Base-by-base conservation (phyloP, 257 asterid species). In the Solanum virginianum region DNA sequence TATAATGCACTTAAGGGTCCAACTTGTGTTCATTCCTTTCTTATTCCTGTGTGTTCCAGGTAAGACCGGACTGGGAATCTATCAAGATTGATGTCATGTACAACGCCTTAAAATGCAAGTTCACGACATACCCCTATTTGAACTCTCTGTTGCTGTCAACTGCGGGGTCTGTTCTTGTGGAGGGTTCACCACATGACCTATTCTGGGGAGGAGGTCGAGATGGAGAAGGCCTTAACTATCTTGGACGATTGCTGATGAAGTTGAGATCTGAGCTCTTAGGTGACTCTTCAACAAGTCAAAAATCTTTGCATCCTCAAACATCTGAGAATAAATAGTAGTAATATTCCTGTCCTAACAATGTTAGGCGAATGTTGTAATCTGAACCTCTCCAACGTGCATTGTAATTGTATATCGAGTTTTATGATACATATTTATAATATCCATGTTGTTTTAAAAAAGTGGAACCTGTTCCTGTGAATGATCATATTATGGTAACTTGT, bases 201-300 rank as follows among this genome's bases (percentile, higher is more conserved):
- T 96, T 96, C 86, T 96, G 99, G 98, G 99, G 99, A 32, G 99
- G 99, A 43, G 98, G 99, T 16, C 92, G 99, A 70, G 98, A 96
- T n/a, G 98, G 98, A 13, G 99, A 96, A 90, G 99, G 99, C 51
- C 92, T 96, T 43, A 96, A 96, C 89, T 95, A 96, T 90, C 99
- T 96, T 2, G 99, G 98, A 81, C 90, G 98, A 91, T 91, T 95
- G 88, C 87, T 96, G 82, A 96, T 95, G 99, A 92, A 85, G 90
- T 89, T 96, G 90, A 91, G 99, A 79, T 94, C 99, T 0, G 99
- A 94, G 92, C 88, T 94, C 88, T 85, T 91, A 17, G 92, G 89
- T 53, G 88, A 90, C 71, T 77, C 86, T 74, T 74, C 90, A 56
- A 63, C 90, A 22, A 87, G 62, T 57, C 84, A 84, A 72, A 82